Evolutionary conservation across 768 basidiomycete genomes (phyloP), one percentile per base, ranked within the genome.

Genomic region (Psilocybe cubensis): DNA sequence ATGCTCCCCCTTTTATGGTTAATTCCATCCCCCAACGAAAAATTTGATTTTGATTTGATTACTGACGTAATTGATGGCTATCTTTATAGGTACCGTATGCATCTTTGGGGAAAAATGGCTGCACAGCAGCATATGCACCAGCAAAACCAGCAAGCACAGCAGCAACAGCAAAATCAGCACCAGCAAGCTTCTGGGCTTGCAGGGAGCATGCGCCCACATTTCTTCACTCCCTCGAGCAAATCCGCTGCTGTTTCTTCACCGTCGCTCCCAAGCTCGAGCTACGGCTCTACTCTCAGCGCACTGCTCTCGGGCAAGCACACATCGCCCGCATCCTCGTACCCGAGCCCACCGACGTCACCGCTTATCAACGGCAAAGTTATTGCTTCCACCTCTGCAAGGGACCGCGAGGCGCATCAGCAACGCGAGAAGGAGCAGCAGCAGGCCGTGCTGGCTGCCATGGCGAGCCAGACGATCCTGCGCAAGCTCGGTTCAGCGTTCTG

Each of bases 71-170:
- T 45, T 56, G 35, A 24, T 61, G n/a, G n/a, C n/a, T n/a, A n/a
- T n/a, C n/a, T n/a, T 48, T 38, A 31, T n/a, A 85, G 83, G 10
- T 89, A 89, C 68, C 83, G 94, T 40, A 94, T 94, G 91, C 94
- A 96, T 59, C 79, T 97, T 0, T 96, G 94, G 95, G 84, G 87
- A 29, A 85, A 89, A 74, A 91, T 96, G 86, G 93, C 93, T 0
- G 80, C 85, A 28, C 92, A 93, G 63, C 89, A 84, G 21, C 75
- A 75, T 40, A 52, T 68, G 61, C 57, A 71, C 59, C 69, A 76
- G 52, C 69, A 79, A n/a, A 72, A 73, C 65, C 82, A 77, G 60
- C 63, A 56, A 25, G 65, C 43, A 2, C 57, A 74, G 17, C 63
- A 61, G 28, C 58, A 64, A 17, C 66, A 68, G 54, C 67, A 60